Percentiles rank a stretch among this genome's conserved stretches.
These are phyloP conservation scores for Colletotrichum neosansevieriae DNA, from an alignment of 2,329 filamentous ascomycete species.

Conservation along the genomic window DNA sequence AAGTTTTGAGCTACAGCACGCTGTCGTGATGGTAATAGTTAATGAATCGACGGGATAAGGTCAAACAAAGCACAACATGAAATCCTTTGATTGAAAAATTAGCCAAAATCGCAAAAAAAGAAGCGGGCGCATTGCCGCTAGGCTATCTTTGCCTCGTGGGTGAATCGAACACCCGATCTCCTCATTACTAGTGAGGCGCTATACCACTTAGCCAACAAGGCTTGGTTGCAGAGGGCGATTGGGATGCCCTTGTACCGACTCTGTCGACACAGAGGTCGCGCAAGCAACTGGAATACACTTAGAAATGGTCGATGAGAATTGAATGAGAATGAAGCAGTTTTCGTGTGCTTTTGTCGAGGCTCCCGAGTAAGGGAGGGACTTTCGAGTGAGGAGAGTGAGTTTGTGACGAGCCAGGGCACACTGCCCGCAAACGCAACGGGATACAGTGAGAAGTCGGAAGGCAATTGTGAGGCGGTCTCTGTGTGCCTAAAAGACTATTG, in stretches of 20 bases:
- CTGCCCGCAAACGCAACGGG: too few relatives aligned
- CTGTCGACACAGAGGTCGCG: not conserved
- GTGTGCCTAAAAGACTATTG: too few relatives aligned
- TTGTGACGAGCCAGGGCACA: too few relatives aligned
- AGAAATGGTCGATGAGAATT: not conserved
- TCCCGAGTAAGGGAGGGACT: too few relatives aligned
- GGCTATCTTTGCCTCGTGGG: constrained; percentile 34
- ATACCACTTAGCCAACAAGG: constrained; percentile 43
- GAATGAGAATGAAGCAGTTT: not conserved
- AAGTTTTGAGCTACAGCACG: constrained; percentile 50
- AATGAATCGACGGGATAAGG: too few relatives aligned
- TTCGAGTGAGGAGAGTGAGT: too few relatives aligned
- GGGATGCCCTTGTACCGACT: not conserved
- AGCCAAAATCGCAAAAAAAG: not conserved
- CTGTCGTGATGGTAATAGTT: not conserved
- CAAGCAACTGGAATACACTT: too few relatives aligned
- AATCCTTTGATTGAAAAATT: not conserved
- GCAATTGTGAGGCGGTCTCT: too few relatives aligned
- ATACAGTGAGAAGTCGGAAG: too few relatives aligned
- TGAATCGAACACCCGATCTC: constrained; percentile 43
- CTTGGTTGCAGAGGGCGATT: not conserved
- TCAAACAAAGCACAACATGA: not conserved
- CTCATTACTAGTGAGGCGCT: constrained; percentile 43
- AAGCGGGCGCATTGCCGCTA: accelerated
- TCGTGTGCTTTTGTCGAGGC: too few relatives aligned